phyloP scores from a whole-genome alignment of 495 filamentous ascomycete species.

The Talaromyces stipitatus region DNA sequence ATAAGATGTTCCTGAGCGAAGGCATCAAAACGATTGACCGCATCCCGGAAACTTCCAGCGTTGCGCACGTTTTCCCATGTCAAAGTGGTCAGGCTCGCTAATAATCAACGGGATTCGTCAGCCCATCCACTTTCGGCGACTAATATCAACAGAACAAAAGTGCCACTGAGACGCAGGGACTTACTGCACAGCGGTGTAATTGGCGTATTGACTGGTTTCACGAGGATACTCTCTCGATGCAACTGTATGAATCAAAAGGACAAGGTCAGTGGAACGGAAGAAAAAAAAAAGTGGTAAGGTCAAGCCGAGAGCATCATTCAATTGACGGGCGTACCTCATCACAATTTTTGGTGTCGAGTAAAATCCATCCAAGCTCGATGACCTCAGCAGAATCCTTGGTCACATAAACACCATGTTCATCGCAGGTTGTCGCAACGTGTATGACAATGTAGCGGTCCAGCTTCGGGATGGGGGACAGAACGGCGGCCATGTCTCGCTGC shows the following conservation, averaged over 20 bases:
- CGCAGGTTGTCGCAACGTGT: conserved; percentile 97
- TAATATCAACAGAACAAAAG: neutral
- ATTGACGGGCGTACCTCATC: conserved; percentile 64
- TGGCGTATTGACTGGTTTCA: conserved; percentile 96
- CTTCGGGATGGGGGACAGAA: conserved; percentile 50
- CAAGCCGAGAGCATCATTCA: neutral
- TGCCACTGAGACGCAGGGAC: conserved; percentile 26
- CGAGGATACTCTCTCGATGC: conserved; percentile 88
- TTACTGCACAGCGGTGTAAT: conserved; percentile 98
- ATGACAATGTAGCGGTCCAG: conserved; percentile 95
- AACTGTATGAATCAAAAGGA: conserved; percentile 47
- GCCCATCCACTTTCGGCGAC: conserved; percentile 14
- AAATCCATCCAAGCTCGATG: conserved; percentile 96
- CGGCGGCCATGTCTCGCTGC: conserved; percentile 38
- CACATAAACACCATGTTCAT: conserved; percentile 98
- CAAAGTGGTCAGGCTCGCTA: conserved; percentile 92
- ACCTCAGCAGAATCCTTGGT: conserved; percentile 99
- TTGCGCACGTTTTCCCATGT: conserved; percentile 98
- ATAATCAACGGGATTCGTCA: conserved; percentile 17
- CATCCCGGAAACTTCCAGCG: conserved; percentile 93
- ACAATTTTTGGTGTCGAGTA: conserved; percentile 81
- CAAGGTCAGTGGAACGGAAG: conserved; percentile 8
- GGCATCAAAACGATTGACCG: conserved; percentile 86
- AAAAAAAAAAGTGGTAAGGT: conserved; percentile 6
- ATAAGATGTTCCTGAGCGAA: conserved; percentile 86